Conservation (phyloP, 73 alveolate species). For the Paramecium sexaurelia region DNA sequence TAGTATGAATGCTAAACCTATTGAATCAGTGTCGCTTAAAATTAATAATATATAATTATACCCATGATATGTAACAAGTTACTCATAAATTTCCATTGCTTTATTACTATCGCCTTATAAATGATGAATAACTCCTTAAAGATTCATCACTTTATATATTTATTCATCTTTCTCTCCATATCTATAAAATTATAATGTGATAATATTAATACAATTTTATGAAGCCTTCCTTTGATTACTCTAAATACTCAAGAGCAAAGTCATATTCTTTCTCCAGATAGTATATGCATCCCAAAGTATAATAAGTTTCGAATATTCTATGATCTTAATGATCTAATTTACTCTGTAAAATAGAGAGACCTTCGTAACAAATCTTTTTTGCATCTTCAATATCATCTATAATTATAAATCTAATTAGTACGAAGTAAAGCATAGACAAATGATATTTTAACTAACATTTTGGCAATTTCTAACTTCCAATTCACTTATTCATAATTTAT, state of each 20-base stretch:
- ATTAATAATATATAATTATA: background rate
- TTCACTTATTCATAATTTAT: conserved; percentile 14
- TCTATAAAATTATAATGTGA: background rate
- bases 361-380: conserved; percentile 52
- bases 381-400: conserved; percentile 50
- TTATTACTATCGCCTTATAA: background rate
- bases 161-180: conserved; percentile 7
- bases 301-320: conserved; percentile 16
- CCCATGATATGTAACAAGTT: background rate
- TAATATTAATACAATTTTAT: conserved; percentile 15
- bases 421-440: conserved; percentile 20
- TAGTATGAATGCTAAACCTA: conserved; percentile 20
- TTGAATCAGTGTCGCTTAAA: background rate
- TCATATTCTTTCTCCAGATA: conserved; percentile 43
- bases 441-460: background rate
- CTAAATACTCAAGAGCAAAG: conserved; percentile 6
- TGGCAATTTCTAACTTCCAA: conserved; percentile 49
- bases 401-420: background rate
- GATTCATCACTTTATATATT: background rate
- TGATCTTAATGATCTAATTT: background rate
- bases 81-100: conserved; percentile 38
- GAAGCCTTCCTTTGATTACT: background rate
- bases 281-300: background rate
- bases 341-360: background rate
- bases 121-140: conserved; percentile 20